Conservation (phyloP, 441 rosid species). For the Eugenia klotzschiana region DNA sequence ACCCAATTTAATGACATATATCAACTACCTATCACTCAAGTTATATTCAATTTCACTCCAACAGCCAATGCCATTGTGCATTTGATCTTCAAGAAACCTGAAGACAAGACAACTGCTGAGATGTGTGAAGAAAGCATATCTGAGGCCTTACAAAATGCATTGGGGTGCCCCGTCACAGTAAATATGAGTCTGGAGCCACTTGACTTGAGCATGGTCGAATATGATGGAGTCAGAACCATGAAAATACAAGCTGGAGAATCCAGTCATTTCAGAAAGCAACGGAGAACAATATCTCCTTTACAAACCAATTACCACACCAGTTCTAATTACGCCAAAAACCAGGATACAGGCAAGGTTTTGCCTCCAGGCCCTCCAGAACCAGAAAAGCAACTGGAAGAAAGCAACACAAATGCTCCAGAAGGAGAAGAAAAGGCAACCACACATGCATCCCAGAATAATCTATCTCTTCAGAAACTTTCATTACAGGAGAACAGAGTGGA, state of each 20-base stretch:
- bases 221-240: background rate
- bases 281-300: background rate
- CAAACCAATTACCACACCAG: background rate
- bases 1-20: background rate
- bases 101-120: constrained; percentile 16
- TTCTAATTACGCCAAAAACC: background rate
- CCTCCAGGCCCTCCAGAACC: background rate
- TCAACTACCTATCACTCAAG: background rate
- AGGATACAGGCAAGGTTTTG: background rate
- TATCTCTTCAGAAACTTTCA: background rate
- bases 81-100: constrained; percentile 10
- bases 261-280: constrained; percentile 1
- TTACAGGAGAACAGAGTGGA: background rate
- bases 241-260: constrained; percentile 2
- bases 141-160: constrained; percentile 8
- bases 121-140: constrained; percentile 17
- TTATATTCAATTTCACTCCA: background rate
- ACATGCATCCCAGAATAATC: background rate
- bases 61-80: constrained; percentile 16
- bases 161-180: constrained; percentile 11
- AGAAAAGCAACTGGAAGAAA: background rate
- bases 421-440: background rate
- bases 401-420: background rate
- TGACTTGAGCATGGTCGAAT: background rate
- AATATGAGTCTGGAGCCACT: constrained; percentile 16